Evolutionary conservation across 257 asterid genomes (phyloP), one percentile per base, ranked within the genome.

Genomic region (Verbena officinalis): DNA sequence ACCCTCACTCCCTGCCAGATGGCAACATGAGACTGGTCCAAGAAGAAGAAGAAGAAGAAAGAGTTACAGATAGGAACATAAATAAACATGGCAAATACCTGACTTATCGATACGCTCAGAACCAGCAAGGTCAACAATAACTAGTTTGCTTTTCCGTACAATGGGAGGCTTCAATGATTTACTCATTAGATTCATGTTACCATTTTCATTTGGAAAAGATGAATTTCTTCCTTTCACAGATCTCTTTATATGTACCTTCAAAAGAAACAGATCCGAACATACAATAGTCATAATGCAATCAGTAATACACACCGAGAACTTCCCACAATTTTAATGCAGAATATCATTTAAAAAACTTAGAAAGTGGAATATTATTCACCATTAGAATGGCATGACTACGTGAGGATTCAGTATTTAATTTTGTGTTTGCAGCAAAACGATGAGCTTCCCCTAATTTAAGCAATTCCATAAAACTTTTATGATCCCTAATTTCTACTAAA

Each of bases 121-220:
- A 73, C 98, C 98, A 75, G 98, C 98, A 65, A 91, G 95, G 78
- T 91, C 98, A 62, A 91, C 95, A 48, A 91, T 64, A 68, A 91
- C 77, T 49, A 91, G 85, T 78, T 91, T 89, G 82, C 95, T 85
- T 75, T 80, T 84, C 4, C 92, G 85, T 68, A 91, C 74, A 73
- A 86, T 31, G 30, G 98, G 81, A 61, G 96, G 86, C 80, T 78
- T 86, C 83, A 80, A 68, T 33, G 75, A 65, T 74, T 84, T 86
- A 9, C 87, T 66, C 60, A 59, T 64, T 46, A 76, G 75, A 70
- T 81, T 65, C 62, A 62, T 72, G 76, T 66, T 83, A 40, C 81
- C 87, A 50, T 82, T 85, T 81, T 83, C 97, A 79, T 57, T 70
- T 23, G 80, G 55, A 55, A 78, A 46, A 45, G 81, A 59, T 42